Evolutionary conservation across 2,329 filamentous ascomycete genomes (phyloP), one percentile per base, ranked within the genome.

Genomic region (Pseudogymnoascus sp.): DNA sequence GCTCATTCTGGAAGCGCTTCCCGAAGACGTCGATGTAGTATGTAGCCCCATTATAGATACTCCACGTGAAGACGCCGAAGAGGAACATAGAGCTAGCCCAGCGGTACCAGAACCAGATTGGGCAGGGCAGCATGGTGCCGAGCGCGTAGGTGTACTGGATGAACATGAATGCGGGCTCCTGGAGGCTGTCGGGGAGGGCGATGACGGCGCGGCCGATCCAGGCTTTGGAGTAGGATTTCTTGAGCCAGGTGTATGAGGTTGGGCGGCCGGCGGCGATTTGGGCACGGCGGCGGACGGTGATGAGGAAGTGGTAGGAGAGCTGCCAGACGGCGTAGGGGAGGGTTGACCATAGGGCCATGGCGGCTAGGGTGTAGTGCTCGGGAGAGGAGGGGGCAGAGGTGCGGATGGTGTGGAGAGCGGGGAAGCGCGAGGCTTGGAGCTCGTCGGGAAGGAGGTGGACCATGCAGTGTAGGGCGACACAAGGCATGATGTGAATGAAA

Each of bases 401-500:
- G 72, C 89, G 92, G 76, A 99, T 91, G 31, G 84, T 82, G 77
- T 89, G 92, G 66, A 96, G 84, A 10, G 92, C 93, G 0, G 93
- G 92, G 72, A 96, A 97, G 18, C 87, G 84, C 27, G 79, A 75
- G 66, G 81, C 78, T 70, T 95, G 88, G 42, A 82, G 73, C 21
- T 85, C 84, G 1, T 83, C 75, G 0, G 88, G 76, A 10, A 92
- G 80, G 18, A 97, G 80, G 73, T 99, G 94, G 13, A 96, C 89
- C 12, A 99, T 81, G 72, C 91, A 95, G 75, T 99, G 94, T 10
- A 99, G 82, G 1, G 92, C 90, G 5, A 89, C 93, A 67, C 92
- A 96, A 0, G 94, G 94, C 93, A 99, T 99, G 70, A 99, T 96
- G 75, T 99, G 94, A 68, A 99, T 97, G 77, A 99, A 99, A n/a